These are phyloP conservation scores for Chlorella vulgaris DNA, from an alignment of 139 green algal genomes.

Conservation along the genomic window DNA sequence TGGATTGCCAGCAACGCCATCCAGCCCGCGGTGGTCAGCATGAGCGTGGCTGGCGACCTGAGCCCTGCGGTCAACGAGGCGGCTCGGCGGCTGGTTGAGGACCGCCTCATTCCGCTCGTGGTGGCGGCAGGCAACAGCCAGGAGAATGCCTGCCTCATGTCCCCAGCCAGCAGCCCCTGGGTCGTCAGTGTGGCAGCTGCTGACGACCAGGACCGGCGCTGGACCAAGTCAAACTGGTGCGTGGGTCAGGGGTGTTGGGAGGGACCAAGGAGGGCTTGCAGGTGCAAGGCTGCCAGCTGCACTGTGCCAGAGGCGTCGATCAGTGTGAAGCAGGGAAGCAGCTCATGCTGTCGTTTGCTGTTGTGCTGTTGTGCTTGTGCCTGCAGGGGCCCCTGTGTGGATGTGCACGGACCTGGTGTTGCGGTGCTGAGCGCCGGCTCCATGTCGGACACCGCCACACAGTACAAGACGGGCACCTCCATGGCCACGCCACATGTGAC, in stretches of 20 bases:
- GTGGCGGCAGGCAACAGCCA: slow-evolving; percentile 61
- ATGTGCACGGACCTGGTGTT: slow-evolving; percentile 66
- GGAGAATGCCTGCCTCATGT: slow-evolving; percentile 62
- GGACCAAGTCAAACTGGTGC: slow-evolving; percentile 33
- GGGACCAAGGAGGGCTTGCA: neutral
- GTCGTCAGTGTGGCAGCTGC: slow-evolving; percentile 63
- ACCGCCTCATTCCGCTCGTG: slow-evolving; percentile 49
- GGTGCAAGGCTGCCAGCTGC: neutral
- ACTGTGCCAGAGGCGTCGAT: too few relatives aligned
- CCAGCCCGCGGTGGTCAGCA: slow-evolving; percentile 56
- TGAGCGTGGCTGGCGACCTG: slow-evolving; percentile 63
- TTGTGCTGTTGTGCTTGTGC: slow-evolving; percentile 46
- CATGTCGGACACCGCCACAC: neutral
- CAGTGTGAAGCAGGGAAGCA: too few relatives aligned
- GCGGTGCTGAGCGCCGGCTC: slow-evolving; percentile 20
- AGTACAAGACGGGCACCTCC: slow-evolving; percentile 52
- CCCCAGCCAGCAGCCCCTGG: slow-evolving; percentile 43
- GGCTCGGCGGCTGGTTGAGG: slow-evolving; percentile 42
- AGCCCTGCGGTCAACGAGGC: slow-evolving; percentile 63
- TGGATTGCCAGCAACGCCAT: slow-evolving; percentile 54
- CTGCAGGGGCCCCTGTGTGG: slow-evolving; percentile 71
- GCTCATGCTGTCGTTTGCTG: too few relatives aligned
- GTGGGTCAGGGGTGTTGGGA: neutral
- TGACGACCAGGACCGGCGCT: slow-evolving; percentile 27
- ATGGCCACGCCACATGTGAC: slow-evolving; percentile 66